Evolutionary conservation across 108 stramenopile genomes (phyloP), one percentile per base, ranked within the genome.

Genomic region (Aurantiochytrium sp.): DNA sequence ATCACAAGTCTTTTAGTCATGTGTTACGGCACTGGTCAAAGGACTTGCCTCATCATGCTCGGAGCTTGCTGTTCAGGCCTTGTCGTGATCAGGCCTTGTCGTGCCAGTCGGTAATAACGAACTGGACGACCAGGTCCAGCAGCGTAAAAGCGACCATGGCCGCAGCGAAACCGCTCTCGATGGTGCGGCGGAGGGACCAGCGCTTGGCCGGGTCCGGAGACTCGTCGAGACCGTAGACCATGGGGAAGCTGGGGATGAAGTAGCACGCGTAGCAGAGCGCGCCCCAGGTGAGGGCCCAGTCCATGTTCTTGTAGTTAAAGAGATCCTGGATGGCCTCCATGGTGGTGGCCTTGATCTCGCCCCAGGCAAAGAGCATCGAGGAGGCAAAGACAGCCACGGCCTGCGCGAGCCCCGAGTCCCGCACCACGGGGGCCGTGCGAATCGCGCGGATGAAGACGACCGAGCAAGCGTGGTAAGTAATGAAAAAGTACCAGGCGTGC

Each of bases 401-500:
- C 27, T 41, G 42, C 0, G 30, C 30, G 8, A 81, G 15, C 1
- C 19, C 1, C 36, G 45, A 48, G 30, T 81, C 73, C 0, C 73
- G 73, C 15, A 81, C 39, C 42, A 48, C n/a, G 32, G 73, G 73
- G 10, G 73, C 73, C 21, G 73, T 81, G n/a, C 73, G 73, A 3
- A 81, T 39, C 42, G 24, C 24, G 15, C 73, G 73, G 24, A 81
- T 81, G 2, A 81, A 81, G 2, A 81, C 45, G 4, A 81, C 73
- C 6, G 73, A 81, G 42, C 39, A 41, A 22, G 73, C 45, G 45
- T 81, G 73, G 45, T 81, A 81, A 6, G 73, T 81, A 17, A 81
- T 81, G 73, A 81, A 81, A 48, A 81, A 81, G 73, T 81, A 81
- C 73, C 73, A 81, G 10, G 36, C 73, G 24, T 81, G 73, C 42